Evolutionary conservation across 345 rosid species (phyloP), one percentile per base, ranked within the genome.

Genomic region (Fremontodendron californicum): DNA sequence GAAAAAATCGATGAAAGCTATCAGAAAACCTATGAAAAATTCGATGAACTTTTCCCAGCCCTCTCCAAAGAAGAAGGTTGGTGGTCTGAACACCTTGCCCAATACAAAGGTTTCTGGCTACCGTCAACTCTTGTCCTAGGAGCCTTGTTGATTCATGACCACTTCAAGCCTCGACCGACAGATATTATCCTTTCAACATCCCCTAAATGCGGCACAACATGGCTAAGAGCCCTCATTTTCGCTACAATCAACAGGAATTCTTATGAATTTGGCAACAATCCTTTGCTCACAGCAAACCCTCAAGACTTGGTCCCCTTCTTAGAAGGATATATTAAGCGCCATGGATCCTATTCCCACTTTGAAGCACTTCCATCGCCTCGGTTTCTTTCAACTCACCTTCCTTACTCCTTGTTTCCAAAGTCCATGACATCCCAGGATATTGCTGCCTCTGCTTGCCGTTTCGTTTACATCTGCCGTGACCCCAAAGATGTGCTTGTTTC

Each of bases 191-290:
- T 83, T n/a, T 76, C 82, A 5, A 71, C 84, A 23, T 58, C 79
- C 6, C 62, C 74, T 77, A 85, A 78, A 60, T 81, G 79, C 9
- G 85, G 88, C 9, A 83, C 77, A 48, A 82, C 82, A 2, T 85
- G 83, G 82, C 81, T 85, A 5, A 83, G 80, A 51, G 85, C 85
- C 19, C 78, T 83, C 57, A 65, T 19, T 35, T 46, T 18, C 58
- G 75, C 82, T 78, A 81, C 9, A 48, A 74, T 68, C 15, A 60
- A 49, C 13, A 37, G 81, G 62, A 27, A 18, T 0, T 29, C n/a
- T 6, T 42, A 12, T 33, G 67, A 42, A 49, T 40, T 27, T 2
- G 12, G 37, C 49, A 40, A 55, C 21, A 67, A 54, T 21, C 74
- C 81, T 29, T 12, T 77, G 69, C 80, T 76, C 3, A 2, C 55